Base-by-base conservation (phyloP, 352 stramenopile genomes). In the Blastocystis sp. region DNA sequence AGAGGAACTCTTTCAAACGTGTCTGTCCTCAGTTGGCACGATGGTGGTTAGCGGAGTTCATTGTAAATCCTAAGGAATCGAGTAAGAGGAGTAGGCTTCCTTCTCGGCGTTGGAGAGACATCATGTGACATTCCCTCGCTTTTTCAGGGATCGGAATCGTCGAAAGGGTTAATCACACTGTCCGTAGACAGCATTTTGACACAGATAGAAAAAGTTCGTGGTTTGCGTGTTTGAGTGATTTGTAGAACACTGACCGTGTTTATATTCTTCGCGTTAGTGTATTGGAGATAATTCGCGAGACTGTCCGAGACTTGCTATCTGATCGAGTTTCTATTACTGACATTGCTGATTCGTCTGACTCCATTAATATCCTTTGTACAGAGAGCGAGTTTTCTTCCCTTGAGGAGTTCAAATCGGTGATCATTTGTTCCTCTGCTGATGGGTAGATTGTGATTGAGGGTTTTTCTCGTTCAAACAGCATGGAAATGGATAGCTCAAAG, bases 381-480 rank as follows among this genome's bases (percentile, higher is more conserved):
- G 73, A 85, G 56, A 68, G 6, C 37, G 47, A 47, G 39, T 85
- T 85, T n/a, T 34, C 37, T 26, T 68, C 73, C 24, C 37, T 85
- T 9, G 73, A 85, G n/a, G 73, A 85, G 13, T 85, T 85, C 39
- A 85, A 68, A 68, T 69, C 73, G 3, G 73, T 85, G 7, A 2
- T 34, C 26, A 4, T 24, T 8, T 2, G 11, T 18, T 20, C 20
- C 16, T 16, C n/a, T 64, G 6, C 68, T 41, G 13, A 47, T 47
- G 4, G 30, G 3, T 30, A 85, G 73, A 85, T 85, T n/a, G 73
- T 85, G 13, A 41, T 62, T 13, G 53, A 65, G 4, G 73, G 73
- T 69, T 24, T 85, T 11, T 39, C 39, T 30, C 73, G 73, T 18
- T 41, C 30, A n/a, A 85, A 85, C 56, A 53, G 16, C 24, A 24